Evolutionary conservation across 495 filamentous ascomycete genomes (phyloP).

Genomic region (Aspergillus haitiensis): DNA sequence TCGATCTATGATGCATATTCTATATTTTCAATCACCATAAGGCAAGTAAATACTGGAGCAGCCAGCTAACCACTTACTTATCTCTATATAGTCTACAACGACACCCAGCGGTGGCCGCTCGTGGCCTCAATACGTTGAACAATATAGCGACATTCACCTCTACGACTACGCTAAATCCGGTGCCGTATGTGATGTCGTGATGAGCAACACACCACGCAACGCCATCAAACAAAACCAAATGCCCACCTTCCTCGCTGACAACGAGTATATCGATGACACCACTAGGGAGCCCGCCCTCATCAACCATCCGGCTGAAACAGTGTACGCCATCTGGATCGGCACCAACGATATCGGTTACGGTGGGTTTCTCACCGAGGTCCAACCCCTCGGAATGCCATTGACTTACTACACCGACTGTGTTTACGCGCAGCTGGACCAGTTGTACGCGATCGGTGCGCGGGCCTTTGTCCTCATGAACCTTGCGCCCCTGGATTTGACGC

Average conservation of each 20-base stretch:
- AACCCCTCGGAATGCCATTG: constrained; percentile 56
- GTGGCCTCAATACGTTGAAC: constrained; percentile 63
- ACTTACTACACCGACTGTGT: constrained; percentile 63
- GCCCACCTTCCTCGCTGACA: constrained; percentile 62
- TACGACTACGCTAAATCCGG: constrained; percentile 71
- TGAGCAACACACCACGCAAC: constrained; percentile 59
- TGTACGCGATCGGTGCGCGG: constrained; percentile 63
- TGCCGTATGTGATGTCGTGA: constrained; percentile 59
- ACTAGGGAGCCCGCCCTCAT: constrained; percentile 49
- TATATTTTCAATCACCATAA: no score
- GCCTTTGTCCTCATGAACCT: constrained; percentile 67
- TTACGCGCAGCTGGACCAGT: constrained; percentile 53
- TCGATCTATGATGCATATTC: no score
- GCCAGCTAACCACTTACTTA: no score
- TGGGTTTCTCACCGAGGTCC: constrained; percentile 60
- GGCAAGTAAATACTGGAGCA: no score
- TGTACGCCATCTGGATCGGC: constrained; percentile 74
- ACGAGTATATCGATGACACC: constrained; percentile 35
- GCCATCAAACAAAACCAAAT: constrained; percentile 44
- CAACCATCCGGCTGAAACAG: constrained; percentile 54
- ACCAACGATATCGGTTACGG: constrained; percentile 69
- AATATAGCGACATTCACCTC: constrained; percentile 54
- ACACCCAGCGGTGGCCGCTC: constrained; percentile 55
- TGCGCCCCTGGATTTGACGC: constrained; percentile 59
- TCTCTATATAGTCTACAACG: no score